Percentiles rank a stretch among this genome's conserved stretches.
Evolutionary conservation across 305 asterid species (phyloP).

Genomic region (Fraxinus albicans): DNA sequence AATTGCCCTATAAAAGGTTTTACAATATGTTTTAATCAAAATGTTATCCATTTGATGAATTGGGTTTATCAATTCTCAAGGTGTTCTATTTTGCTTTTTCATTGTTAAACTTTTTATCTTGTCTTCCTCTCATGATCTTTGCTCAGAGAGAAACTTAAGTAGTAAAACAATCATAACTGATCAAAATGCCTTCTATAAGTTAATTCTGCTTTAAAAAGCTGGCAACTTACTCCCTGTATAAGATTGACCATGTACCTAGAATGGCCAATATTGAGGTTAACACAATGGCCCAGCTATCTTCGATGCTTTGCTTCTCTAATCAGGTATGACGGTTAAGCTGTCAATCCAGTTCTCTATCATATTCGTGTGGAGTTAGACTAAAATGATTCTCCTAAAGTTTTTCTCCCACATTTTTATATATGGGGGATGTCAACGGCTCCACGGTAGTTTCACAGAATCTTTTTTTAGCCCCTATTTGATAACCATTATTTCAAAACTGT

Average conservation of each 20-base stretch:
- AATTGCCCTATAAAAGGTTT: not conserved
- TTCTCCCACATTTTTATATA: not conserved
- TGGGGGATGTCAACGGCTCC: not conserved
- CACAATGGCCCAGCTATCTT: not conserved
- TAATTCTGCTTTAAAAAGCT: not conserved
- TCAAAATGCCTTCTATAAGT: not conserved
- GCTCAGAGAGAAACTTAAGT: not conserved
- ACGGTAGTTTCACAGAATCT: not conserved
- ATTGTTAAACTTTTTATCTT: not conserved
- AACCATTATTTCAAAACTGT: no score
- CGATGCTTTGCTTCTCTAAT: not conserved
- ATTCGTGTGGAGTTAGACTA: not conserved
- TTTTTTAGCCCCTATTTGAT: not conserved
- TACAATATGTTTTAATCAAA: not conserved
- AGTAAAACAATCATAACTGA: not conserved
- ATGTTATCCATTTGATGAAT: not conserved
- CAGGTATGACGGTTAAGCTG: not conserved
- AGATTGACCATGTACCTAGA: not conserved
- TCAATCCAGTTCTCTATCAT: not conserved
- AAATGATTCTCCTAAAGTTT: not conserved
- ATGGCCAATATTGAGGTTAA: not conserved
- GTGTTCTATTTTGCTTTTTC: not conserved
- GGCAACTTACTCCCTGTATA: not conserved
- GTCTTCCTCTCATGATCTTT: not conserved
- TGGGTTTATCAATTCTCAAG: not conserved